These are phyloP conservation scores for Daldinia bambusicola DNA, from an alignment of 495 filamentous ascomycete genomes.

Conservation along the genomic window DNA sequence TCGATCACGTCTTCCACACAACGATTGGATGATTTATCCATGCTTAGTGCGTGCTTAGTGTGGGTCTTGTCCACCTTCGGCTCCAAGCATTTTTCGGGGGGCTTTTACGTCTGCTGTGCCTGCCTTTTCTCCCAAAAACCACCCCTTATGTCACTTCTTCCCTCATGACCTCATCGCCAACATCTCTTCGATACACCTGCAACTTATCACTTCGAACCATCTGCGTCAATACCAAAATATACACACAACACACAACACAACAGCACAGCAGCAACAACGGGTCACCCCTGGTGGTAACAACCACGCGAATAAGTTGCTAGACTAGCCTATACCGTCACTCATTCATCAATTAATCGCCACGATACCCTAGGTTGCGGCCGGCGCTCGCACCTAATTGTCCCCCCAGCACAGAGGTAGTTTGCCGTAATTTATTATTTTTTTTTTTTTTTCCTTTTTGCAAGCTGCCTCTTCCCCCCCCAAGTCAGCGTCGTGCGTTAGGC, in stretches of 20 bases:
- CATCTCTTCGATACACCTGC: constrained; percentile 45
- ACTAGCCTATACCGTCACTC: constrained; percentile 40
- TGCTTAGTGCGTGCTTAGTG: constrained; percentile 38
- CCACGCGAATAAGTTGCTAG: constrained; percentile 19
- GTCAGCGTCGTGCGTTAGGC: constrained; percentile 46
- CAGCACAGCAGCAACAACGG: constrained; percentile 8
- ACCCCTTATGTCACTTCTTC: constrained; percentile 55
- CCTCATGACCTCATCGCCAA: constrained; percentile 54
- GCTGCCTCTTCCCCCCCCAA: constrained; percentile 43
- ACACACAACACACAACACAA: constrained; percentile 13
- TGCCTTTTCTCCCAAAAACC: constrained; percentile 51
- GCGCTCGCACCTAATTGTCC: constrained; percentile 33
- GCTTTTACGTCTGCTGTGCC: constrained; percentile 52
- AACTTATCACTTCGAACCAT: constrained; percentile 41
- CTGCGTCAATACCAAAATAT: constrained; percentile 34
- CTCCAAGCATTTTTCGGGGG: constrained; percentile 50
- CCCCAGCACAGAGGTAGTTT: constrained; percentile 43
- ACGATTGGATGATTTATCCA: constrained; percentile 47
- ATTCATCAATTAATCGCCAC: constrained; percentile 46
- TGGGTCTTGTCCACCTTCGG: constrained; percentile 46
- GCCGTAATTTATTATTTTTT: constrained; percentile 35
- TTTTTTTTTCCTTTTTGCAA: constrained; percentile 43
- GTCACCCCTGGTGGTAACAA: constrained; percentile 17
- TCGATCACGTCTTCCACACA: constrained; percentile 46
- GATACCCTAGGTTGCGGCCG: constrained; percentile 35